Evolutionary conservation across 352 stramenopile genomes (phyloP), one percentile per base, ranked within the genome.

Genomic region (Hyaloperonospora arabidopsidis): DNA sequence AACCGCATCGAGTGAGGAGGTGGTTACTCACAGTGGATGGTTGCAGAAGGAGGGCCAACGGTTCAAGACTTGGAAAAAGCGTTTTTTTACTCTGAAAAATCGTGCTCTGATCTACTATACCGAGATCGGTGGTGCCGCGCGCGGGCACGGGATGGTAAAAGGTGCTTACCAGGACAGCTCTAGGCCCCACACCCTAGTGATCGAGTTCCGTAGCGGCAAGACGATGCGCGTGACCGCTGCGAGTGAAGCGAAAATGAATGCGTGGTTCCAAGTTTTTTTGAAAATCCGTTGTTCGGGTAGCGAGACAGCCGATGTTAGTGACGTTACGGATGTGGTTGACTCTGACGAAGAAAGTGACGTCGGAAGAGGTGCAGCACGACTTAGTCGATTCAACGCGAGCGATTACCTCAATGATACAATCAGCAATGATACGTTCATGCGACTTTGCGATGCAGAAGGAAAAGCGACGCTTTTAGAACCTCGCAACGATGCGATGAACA

Each of bases 341-440:
- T 63, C 49, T 7, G 64, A 61, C 17, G 44, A 32, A 21, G 57
- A 65, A 52, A 45, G 51, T 1, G 52, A 72, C 15, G 55, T 68
- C 6, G 54, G 21, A 46, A 51, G 55, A 4, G 48, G 48, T 2
- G 58, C 49, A 44, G 32, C 40, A 21, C 40, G 45, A 1, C 17
- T 63, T 8, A 72, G 67, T 40, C 74, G 74, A 13, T 73, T 86
- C 17, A 56, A 83, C 19, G 65, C 74, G 35, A 66, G 50, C 23
- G 76, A 89, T 47, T 87, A 89, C 62, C 52, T 89, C 1, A 86
- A 87, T 47, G 76, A 89, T 25, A 75, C 70, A n/a, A 79, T 89
- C 61, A 79, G 67, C 34, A 84, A 89, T 63, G 76, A 89, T 28
- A 84, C 76, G 18, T 78, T 86, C 40, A 57, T 87, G 47, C 75